Evolutionary conservation across 1,284 basidiomycete genomes (phyloP).

Genomic region (Pascua guehoae): DNA sequence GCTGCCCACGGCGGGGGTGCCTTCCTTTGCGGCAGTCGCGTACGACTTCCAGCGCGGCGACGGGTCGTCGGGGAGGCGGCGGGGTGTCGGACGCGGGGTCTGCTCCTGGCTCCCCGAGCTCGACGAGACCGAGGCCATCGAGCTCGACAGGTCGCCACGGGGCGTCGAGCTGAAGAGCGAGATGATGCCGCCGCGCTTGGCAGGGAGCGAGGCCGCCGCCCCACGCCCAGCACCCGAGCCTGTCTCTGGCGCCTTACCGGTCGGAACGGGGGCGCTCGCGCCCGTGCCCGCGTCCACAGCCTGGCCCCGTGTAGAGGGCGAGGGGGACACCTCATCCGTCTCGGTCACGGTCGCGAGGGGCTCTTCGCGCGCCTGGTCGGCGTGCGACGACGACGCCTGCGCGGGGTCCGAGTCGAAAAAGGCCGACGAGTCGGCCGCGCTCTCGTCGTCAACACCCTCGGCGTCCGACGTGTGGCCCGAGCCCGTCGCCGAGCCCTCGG

Average conservation of each 20-base stretch:
- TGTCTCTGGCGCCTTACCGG: neutral
- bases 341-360: constrained; percentile 12
- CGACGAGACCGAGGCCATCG: neutral
- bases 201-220: constrained; percentile 1
- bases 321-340: neutral
- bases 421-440: constrained; percentile 25
- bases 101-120: constrained; percentile 3
- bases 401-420: constrained; percentile 16
- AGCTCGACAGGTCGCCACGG: constrained; percentile 3
- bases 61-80: constrained; percentile 9
- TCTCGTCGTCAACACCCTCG: constrained; percentile 25
- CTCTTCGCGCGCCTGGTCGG: constrained; percentile 8
- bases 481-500: constrained; percentile 14
- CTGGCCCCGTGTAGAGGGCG: too few relatives aligned
- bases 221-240: too few relatives aligned
- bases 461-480: constrained; percentile 13
- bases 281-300: neutral
- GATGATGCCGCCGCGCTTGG: constrained; percentile 16
- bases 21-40: too few relatives aligned
- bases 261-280: neutral
- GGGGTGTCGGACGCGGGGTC: constrained; percentile 8
- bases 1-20: too few relatives aligned
- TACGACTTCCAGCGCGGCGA: neutral
- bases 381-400: constrained; percentile 2
- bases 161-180: constrained; percentile 16